phyloP scores from a whole-genome alignment of 192 early-diverging fungal species.

The Gigaspora rosea region DNA sequence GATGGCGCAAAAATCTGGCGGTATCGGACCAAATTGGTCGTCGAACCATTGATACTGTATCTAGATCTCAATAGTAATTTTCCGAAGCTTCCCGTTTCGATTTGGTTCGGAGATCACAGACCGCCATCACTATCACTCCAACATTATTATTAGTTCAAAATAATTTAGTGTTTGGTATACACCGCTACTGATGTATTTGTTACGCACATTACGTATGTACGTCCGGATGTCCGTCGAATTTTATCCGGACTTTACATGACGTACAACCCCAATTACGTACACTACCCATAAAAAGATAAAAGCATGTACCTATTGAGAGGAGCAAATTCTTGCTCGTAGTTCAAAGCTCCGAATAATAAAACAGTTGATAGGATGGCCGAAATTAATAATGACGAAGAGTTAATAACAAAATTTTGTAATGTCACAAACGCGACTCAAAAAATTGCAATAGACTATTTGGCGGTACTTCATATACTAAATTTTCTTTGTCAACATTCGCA shows the following conservation, averaged over 20 bases:
- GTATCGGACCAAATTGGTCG: too few species aligned
- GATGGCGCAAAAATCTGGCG: too few species aligned
- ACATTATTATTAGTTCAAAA: too few species aligned
- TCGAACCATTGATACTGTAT: too few species aligned
- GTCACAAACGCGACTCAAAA: constrained; percentile 76
- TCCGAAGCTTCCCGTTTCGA: too few species aligned
- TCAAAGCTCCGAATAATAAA: neutral
- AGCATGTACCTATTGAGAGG: neutral
- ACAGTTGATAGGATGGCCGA: neutral
- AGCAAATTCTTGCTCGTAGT: neutral
- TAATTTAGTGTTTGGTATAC: too few species aligned
- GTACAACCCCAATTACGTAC: constrained; percentile 13
- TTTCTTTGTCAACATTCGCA: neutral
- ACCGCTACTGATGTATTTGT: too few species aligned
- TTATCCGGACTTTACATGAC: constrained; percentile 2
- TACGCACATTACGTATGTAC: too few species aligned
- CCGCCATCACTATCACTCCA: too few species aligned
- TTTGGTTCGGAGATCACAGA: too few species aligned
- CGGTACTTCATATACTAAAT: constrained; percentile 44
- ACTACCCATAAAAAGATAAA: constrained; percentile 16
- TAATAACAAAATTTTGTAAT: constrained; percentile 50
- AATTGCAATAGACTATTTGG: constrained; percentile 68
- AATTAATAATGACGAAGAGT: neutral
- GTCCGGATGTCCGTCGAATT: too few species aligned
- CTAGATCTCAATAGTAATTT: too few species aligned